Evolutionary conservation across 805 yeast genomes (phyloP).

Genomic region (Yarrowia porcina): DNA sequence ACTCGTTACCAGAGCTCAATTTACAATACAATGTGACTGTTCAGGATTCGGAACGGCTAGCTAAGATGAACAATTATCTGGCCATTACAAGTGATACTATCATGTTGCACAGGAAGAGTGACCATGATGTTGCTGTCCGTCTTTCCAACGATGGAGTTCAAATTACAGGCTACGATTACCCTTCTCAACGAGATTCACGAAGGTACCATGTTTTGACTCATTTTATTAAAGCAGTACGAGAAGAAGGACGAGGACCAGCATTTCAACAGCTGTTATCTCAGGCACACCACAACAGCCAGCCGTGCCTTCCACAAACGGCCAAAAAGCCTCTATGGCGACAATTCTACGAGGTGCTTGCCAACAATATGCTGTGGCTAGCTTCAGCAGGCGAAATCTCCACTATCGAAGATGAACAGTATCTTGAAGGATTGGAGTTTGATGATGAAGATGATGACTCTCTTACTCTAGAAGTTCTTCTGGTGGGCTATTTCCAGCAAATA

Average conservation of each 20-base stretch:
- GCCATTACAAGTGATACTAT: constrained; percentile 14
- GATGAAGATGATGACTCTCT: constrained; percentile 9
- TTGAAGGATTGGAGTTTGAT: constrained; percentile 19
- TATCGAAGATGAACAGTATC: constrained; percentile 19
- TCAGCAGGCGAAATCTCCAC: constrained; percentile 21
- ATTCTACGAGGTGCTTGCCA: constrained; percentile 20
- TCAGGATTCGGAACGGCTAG: background rate
- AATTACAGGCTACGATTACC: background rate
- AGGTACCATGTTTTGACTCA: constrained; percentile 16
- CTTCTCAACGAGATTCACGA: constrained; percentile 5
- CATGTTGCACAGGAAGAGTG: background rate
- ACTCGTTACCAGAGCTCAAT: background rate
- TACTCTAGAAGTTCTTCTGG: constrained; percentile 6
- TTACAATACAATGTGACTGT: constrained; percentile 1
- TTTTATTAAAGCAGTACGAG: constrained; percentile 11
- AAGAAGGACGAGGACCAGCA: background rate
- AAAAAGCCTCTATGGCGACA: constrained; percentile 10
- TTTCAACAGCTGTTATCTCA: constrained; percentile 5
- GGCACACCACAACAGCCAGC: background rate
- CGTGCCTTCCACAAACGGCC: background rate
- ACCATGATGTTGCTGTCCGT: constrained; percentile 1
- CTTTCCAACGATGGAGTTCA: background rate
- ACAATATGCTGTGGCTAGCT: constrained; percentile 20
- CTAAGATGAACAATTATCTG: constrained; percentile 7
- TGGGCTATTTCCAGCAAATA: constrained; percentile 20